Conservation (phyloP, 2,329 filamentous ascomycete genomes). For the Sarocladium brachiariae region DNA sequence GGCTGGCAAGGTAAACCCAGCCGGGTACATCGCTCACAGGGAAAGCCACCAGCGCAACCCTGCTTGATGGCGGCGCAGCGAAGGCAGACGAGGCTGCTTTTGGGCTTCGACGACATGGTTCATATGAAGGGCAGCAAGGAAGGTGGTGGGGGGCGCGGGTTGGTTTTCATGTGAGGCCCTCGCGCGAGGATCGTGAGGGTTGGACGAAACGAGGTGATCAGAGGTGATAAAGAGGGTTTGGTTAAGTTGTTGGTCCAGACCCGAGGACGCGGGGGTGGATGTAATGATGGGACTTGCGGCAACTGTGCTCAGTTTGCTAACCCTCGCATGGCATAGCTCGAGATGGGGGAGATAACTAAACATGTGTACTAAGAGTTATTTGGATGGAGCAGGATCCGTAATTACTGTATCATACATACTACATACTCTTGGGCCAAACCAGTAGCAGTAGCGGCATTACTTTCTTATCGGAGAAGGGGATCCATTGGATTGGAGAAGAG, state of each 20-base stretch:
- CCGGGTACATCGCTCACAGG: slow-evolving; percentile 26
- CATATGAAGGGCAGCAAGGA: not conserved
- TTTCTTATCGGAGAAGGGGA: no score
- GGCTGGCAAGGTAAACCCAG: slow-evolving; percentile 25
- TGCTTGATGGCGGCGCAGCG: slow-evolving; percentile 30
- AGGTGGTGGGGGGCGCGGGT: not conserved
- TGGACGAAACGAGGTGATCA: no score
- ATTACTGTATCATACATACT: no score
- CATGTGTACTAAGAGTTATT: not conserved
- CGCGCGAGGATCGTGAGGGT: no score
- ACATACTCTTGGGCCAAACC: no score
- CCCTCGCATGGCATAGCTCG: not conserved
- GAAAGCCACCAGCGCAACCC: slow-evolving; percentile 25
- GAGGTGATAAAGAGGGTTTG: not conserved
- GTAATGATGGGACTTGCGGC: not conserved
- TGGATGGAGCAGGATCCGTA: no score
- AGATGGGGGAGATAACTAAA: not conserved
- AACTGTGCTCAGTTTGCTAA: not conserved
- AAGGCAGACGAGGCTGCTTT: slow-evolving; percentile 24
- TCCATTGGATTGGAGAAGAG: no score
- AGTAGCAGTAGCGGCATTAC: no score
- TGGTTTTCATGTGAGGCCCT: no score
- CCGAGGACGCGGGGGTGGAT: not conserved
- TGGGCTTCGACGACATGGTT: not conserved
- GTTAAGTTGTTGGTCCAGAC: not conserved